Evolutionary conservation across 768 basidiomycete species (phyloP).

Genomic region (Hygrophorus russula): DNA sequence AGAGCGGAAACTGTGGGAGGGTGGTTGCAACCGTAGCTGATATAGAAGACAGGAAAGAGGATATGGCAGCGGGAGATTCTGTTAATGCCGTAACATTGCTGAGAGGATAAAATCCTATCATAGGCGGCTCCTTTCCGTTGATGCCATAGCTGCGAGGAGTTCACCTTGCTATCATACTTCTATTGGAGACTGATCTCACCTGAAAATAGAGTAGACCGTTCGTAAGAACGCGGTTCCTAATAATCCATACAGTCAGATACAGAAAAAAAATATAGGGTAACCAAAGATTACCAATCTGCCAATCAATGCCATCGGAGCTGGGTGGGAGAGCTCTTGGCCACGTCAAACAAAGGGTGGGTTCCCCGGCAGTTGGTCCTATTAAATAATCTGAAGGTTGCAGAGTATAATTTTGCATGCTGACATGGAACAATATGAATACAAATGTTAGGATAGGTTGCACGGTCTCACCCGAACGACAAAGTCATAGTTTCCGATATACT

Average conservation of each 20-base stretch:
- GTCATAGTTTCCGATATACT: conserved; percentile 44
- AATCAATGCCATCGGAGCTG: conserved; percentile 66
- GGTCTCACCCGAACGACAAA: conserved; percentile 57
- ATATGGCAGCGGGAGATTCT: conserved; percentile 29
- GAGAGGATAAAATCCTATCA: conserved; percentile 67
- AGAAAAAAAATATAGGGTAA: not conserved
- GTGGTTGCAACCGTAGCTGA: conserved; percentile 59
- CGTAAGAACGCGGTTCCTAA: conserved; percentile 56
- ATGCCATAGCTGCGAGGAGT: conserved; percentile 56
- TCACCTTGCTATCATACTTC: not conserved
- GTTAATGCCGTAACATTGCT: conserved; percentile 31
- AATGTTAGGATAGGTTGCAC: not conserved
- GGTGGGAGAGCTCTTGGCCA: conserved; percentile 66
- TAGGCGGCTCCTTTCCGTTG: conserved; percentile 57
- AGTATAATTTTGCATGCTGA: conserved; percentile 40
- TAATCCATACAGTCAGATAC: not conserved
- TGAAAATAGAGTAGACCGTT: conserved; percentile 72
- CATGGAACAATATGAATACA: not conserved
- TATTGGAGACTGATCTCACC: conserved; percentile 25
- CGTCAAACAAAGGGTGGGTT: conserved; percentile 57
- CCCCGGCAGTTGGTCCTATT: conserved; percentile 54
- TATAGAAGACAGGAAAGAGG: conserved; percentile 44
- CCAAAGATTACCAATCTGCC: conserved; percentile 53
- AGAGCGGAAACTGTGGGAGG: conserved; percentile 58
- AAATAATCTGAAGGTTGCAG: conserved; percentile 69